phyloP scores from a whole-genome alignment of 139 green algal species.

The Mesotaenium endlicherianum region DNA sequence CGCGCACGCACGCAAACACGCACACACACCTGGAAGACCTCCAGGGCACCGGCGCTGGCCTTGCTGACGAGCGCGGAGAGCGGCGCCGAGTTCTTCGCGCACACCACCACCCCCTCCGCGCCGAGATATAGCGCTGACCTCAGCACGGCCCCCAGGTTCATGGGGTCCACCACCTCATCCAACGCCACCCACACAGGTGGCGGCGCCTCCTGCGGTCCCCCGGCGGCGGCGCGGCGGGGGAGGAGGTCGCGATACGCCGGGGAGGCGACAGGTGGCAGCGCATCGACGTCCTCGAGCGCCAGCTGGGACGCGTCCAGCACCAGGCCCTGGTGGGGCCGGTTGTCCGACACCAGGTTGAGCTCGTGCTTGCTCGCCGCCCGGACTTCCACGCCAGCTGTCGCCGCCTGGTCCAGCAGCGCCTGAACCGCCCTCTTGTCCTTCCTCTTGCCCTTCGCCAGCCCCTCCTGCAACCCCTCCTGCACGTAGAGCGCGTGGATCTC shows the following conservation, averaged over 20 bases:
- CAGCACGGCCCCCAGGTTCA: conserved; percentile 90
- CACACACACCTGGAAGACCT: conserved; percentile 57
- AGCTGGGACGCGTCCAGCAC: conserved; percentile 73
- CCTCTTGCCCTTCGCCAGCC: conserved; percentile 6
- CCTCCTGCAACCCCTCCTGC: neutral
- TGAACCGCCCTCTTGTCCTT: conserved; percentile 34
- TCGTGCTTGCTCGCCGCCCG: conserved; percentile 67
- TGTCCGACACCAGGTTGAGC: conserved; percentile 81
- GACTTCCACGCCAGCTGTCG: neutral
- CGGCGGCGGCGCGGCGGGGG: neutral
- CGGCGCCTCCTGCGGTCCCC: neutral
- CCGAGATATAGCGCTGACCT: conserved; percentile 83
- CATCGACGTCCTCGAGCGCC: conserved; percentile 62
- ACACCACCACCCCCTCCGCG: conserved; percentile 75
- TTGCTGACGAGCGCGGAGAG: conserved; percentile 79
- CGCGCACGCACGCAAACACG: neutral
- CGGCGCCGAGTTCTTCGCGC: conserved; percentile 78
- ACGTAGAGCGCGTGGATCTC: conserved; percentile 37
- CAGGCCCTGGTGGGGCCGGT: conserved; percentile 71
- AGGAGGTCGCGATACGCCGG: neutral
- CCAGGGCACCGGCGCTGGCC: conserved; percentile 80
- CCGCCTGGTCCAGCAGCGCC: neutral
- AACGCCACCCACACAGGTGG: conserved; percentile 79
- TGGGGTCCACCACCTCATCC: conserved; percentile 76
- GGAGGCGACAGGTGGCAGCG: conserved; percentile 51